Evolutionary conservation across 768 basidiomycete genomes (phyloP).

Genomic region (Suillus subaureus): DNA sequence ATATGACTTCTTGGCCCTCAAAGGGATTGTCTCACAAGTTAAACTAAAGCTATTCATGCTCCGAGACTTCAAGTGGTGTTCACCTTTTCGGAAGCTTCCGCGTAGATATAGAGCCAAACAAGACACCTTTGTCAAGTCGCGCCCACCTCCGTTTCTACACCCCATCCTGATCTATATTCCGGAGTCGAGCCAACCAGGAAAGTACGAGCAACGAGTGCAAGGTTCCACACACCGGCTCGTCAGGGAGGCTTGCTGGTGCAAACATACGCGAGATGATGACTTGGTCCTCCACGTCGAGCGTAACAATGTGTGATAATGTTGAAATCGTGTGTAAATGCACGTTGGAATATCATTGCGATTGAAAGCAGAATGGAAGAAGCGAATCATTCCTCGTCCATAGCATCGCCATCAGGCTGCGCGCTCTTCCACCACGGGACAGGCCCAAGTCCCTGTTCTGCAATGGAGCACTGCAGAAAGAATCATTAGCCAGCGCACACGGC

Average conservation of each 20-base stretch:
- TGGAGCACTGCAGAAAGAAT: constrained; percentile 60
- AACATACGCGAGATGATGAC: neutral
- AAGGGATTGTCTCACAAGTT: neutral
- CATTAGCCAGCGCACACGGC: neutral
- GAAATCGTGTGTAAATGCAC: neutral
- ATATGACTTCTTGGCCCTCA: neutral
- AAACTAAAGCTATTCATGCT: neutral
- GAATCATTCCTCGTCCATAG: constrained; percentile 41
- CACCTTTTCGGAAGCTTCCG: constrained; percentile 14
- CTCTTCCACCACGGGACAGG: constrained; percentile 77
- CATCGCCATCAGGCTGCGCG: constrained; percentile 42
- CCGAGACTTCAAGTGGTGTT: neutral
- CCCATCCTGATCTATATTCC: constrained; percentile 31
- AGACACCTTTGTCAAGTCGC: constrained; percentile 30
- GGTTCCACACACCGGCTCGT: constrained; percentile 57
- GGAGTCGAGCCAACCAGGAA: constrained; percentile 42
- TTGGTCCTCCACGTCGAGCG: neutral
- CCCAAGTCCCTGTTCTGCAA: constrained; percentile 81
- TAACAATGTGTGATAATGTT: neutral
- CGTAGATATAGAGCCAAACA: constrained; percentile 40
- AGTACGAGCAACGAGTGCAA: constrained; percentile 51
- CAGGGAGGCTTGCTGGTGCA: constrained; percentile 26
- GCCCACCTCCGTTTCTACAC: constrained; percentile 18
- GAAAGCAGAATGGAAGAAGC: neutral
- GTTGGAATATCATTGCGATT: neutral